phyloP scores from a whole-genome alignment of 1,284 basidiomycete species.

The Apiotrichum veenhuisii region DNA sequence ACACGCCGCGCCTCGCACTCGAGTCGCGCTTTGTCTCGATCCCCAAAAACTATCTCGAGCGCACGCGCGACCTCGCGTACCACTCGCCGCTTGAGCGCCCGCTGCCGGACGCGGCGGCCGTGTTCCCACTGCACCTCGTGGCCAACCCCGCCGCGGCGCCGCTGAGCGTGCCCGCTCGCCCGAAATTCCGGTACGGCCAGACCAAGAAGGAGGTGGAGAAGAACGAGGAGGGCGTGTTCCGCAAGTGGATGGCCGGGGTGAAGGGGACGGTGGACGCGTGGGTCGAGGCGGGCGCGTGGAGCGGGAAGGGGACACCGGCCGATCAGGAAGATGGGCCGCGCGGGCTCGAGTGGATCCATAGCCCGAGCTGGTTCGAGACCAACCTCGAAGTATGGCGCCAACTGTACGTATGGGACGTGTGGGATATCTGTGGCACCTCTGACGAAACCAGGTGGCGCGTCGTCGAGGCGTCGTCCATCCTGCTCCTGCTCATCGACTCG shows the following conservation, averaged over 20 bases:
- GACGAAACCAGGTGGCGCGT: slow-evolving; percentile 71
- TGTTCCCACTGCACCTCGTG: slow-evolving; percentile 49
- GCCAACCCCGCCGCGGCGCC: slow-evolving; percentile 18
- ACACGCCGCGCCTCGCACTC: slow-evolving; percentile 12
- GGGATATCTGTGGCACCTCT: background rate
- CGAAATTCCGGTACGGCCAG: slow-evolving; percentile 79
- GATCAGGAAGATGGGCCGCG: slow-evolving; percentile 52
- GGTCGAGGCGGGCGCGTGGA: slow-evolving; percentile 41
- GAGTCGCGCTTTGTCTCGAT: slow-evolving; percentile 66
- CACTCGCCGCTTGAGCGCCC: slow-evolving; percentile 60
- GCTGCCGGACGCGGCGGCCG: slow-evolving; percentile 53
- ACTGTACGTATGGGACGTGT: slow-evolving; percentile 50
- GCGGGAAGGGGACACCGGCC: slow-evolving; percentile 1
- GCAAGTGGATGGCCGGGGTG: slow-evolving; percentile 66
- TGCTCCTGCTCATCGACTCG: slow-evolving; percentile 79
- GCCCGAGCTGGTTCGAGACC: slow-evolving; percentile 70
- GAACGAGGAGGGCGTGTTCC: slow-evolving; percentile 75
- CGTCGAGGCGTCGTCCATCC: slow-evolving; percentile 75
- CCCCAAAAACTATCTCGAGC: slow-evolving; percentile 61
- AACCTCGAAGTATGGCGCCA: slow-evolving; percentile 91
- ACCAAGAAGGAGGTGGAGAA: slow-evolving; percentile 78
- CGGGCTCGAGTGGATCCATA: slow-evolving; percentile 24
- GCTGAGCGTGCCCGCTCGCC: slow-evolving; percentile 62
- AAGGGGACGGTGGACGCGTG: slow-evolving; percentile 60
- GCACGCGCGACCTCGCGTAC: slow-evolving; percentile 59